These are phyloP conservation scores for Solanum etuberosum DNA, from an alignment of 257 asterid species.

Conservation along the genomic window DNA sequence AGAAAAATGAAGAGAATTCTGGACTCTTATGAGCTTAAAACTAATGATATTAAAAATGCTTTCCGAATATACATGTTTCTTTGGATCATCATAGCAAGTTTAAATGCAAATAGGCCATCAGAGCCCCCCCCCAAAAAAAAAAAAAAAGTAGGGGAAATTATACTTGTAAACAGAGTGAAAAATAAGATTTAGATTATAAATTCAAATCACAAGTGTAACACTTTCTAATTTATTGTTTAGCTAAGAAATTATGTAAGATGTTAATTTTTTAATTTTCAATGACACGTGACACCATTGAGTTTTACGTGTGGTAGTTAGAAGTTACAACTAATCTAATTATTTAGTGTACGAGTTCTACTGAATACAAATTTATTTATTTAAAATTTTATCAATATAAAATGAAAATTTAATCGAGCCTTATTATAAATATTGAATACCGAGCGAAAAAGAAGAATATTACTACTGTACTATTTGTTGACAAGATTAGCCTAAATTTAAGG, in stretches of 20 bases:
- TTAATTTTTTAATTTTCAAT: neutral
- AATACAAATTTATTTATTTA: too few relatives aligned
- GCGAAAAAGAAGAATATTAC: neutral
- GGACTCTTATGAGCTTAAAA: neutral
- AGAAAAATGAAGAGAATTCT: neutral
- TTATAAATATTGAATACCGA: too few relatives aligned
- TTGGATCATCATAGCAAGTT: neutral
- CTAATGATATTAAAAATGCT: accelerated
- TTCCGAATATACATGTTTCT: neutral
- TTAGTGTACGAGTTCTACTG: too few relatives aligned
- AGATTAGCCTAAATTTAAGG: neutral
- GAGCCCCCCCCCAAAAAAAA: too few relatives aligned
- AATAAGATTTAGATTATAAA: neutral
- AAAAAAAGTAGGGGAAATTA: too few relatives aligned
- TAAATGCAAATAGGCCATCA: too few relatives aligned
- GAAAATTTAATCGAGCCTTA: neutral
- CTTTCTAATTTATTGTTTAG: neutral
- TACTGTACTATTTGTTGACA: neutral
- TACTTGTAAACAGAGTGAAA: too few relatives aligned
- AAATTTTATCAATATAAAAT: neutral
- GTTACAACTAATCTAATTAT: neutral
- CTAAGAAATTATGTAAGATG: neutral
- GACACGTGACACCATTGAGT: neutral
- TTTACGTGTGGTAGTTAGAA: neutral
- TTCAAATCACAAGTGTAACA: neutral